Evolutionary conservation across 2,329 filamentous ascomycete species (phyloP), one percentile per base, ranked within the genome.

Genomic region (Penicillium freii): DNA sequence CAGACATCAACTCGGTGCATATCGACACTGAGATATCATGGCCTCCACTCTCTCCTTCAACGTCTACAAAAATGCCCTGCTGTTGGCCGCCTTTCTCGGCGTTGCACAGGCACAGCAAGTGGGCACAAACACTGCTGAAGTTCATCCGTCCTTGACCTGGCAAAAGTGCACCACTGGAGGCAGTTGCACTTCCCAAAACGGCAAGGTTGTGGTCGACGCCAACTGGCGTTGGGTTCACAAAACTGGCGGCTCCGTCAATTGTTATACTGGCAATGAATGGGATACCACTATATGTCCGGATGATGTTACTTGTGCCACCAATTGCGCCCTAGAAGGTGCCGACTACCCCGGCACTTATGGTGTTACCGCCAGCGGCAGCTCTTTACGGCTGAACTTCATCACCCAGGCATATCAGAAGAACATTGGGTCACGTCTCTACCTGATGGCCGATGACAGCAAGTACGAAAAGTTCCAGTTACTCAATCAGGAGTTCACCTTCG

Each of bases 401-500:
- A 80, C 75, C 21, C 69, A 75, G 57, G 63, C 70, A 8, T 45
- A 34, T 11, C 54, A 61, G 29, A 57, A 46, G 45, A 78, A 77
- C 57, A 65, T 78, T 36, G 75, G 75, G 49, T 78, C 84, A 53
- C 83, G 87, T 65, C 75, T 86, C 31, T 90, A 88, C 71, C 79
- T 90, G 55, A 82, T 90, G 77, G 81, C 81, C 64, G 75, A 78
- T 51, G 82, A 85, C 53, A 78, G 78, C 64, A 81, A 81, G 49
- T 90, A 90, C 73, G 77, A 88, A 75, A 81, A 82, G 69, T 86
- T 89, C 74, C 79, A 84, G 49, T 78, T 89, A 52, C 77, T 84
- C 49, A 84, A 84, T 73, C 81, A 86, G 66, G 87, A 90, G 73
- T 85, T 90, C 74, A 86, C 84, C 54, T 89, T 90, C 62, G 86